A percentile compares a stretch with the other conserved stretches of the same genome.
Conservation (phyloP, 108 stramenopile genomes). For the Discostella stelligeroides region DNA sequence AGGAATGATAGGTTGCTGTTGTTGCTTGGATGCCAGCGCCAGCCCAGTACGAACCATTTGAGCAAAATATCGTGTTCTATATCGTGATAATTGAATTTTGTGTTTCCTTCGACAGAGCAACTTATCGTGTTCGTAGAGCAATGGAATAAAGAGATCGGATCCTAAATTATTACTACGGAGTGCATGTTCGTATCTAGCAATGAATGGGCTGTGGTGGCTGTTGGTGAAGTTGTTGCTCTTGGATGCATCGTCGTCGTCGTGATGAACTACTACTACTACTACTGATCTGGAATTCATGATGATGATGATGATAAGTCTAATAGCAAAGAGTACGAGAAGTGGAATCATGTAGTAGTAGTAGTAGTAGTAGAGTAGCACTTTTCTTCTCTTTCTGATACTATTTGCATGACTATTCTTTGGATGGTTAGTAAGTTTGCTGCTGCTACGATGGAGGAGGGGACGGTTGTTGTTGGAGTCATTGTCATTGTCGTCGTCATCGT, state of each 20-base stretch:
- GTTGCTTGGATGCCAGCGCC: neutral
- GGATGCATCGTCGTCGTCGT: neutral
- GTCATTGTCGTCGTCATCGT: no score
- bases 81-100: neutral
- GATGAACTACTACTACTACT: neutral
- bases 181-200: neutral
- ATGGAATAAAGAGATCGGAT: neutral
- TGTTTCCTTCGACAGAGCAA: neutral
- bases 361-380: no score
- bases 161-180: neutral
- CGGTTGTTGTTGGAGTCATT: no score
- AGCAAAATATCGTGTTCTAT: conserved; percentile 1
- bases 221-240: neutral
- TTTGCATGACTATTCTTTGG: no score
- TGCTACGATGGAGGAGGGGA: no score
- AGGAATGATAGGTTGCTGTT: no score
- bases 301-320: no score
- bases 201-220: neutral
- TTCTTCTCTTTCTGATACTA: no score
- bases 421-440: no score
- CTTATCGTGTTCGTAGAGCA: neutral
- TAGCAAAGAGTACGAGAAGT: no score
- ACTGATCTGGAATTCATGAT: no score
- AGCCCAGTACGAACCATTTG: conserved; percentile 11
- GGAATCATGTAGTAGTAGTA: no score